Evolutionary conservation across 306 rosid species (phyloP).

Genomic region (Trifolium fragiferum): DNA sequence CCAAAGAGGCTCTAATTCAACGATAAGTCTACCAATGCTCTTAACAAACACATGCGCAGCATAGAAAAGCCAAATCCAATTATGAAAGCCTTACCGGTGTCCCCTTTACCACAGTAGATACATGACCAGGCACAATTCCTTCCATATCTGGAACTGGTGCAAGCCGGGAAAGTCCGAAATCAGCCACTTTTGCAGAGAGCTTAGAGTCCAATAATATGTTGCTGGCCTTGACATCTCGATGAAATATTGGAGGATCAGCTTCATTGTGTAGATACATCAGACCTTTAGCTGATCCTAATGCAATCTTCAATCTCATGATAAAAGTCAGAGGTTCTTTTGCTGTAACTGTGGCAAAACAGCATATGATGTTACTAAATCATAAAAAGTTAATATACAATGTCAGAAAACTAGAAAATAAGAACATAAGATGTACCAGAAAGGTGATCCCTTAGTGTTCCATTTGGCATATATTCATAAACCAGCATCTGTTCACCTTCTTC

Average conservation of each 20-base stretch:
- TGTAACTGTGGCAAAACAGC: constrained; percentile 52
- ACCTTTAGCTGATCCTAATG: constrained; percentile 88
- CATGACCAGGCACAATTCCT: constrained; percentile 73
- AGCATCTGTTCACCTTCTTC: constrained; percentile 94
- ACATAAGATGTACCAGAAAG: constrained; percentile 69
- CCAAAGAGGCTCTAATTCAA: background rate
- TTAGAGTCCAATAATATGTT: constrained; percentile 86
- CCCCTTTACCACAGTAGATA: constrained; percentile 96
- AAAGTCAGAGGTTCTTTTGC: constrained; percentile 69
- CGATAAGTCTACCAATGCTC: constrained; percentile 1
- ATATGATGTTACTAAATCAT: constrained; percentile 11
- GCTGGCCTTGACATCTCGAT: constrained; percentile 94
- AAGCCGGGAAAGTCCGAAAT: constrained; percentile 97
- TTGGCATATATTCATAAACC: constrained; percentile 90
- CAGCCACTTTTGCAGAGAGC: constrained; percentile 79
- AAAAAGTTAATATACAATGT: background rate
- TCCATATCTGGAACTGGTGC: constrained; percentile 89
- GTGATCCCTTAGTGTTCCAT: constrained; percentile 90
- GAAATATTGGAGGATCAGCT: constrained; percentile 99
- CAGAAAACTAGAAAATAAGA: constrained; percentile 28
- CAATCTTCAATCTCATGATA: constrained; percentile 72
- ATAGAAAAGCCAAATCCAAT: constrained; percentile 11
- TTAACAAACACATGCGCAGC: background rate
- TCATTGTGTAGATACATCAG: constrained; percentile 87
- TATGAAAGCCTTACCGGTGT: constrained; percentile 74